Evolutionary conservation across 1,284 basidiomycete species (phyloP).

Genomic region (Uromyces viciae-fabae): DNA sequence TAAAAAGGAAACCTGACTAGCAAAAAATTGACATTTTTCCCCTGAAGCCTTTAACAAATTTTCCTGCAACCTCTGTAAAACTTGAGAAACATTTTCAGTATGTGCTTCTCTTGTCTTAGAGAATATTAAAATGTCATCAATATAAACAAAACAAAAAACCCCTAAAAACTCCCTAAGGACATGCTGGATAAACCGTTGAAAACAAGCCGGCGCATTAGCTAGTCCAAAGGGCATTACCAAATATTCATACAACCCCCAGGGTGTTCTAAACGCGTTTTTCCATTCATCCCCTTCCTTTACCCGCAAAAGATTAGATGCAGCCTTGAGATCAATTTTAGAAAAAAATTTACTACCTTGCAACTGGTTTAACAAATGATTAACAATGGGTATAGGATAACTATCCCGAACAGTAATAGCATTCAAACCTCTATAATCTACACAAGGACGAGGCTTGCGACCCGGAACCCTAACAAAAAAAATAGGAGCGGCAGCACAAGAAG

Average conservation of each 20-base stretch:
- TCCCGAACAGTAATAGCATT: constrained; percentile 38
- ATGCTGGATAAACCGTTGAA: constrained; percentile 35
- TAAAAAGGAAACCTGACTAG: constrained; percentile 5
- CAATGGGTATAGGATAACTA: constrained; percentile 2
- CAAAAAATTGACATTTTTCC: constrained; percentile 15
- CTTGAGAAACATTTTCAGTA: background rate
- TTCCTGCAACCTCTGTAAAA: background rate
- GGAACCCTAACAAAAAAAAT: constrained; percentile 11
- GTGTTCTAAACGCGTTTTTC: constrained; percentile 25
- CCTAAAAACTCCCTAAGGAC: constrained; percentile 28
- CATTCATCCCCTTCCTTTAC: constrained; percentile 18
- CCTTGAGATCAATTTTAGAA: constrained; percentile 25
- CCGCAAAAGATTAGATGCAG: constrained; percentile 24
- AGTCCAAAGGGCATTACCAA: constrained; percentile 34
- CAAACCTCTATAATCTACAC: constrained; percentile 22
- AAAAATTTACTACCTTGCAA: constrained; percentile 19
- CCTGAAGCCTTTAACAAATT: constrained; percentile 8
- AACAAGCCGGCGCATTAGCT: constrained; percentile 22
- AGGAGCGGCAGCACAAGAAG: constrained; percentile 8
- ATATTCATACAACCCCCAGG: constrained; percentile 28
- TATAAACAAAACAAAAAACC: constrained; percentile 34
- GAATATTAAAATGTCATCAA: constrained; percentile 43
- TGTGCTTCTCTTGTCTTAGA: constrained; percentile 7
- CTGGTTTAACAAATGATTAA: constrained; percentile 1
- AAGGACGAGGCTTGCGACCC: constrained; percentile 1